Conservation (phyloP, 2,329 filamentous ascomycete genomes). For the Fusarium bactridioides region DNA sequence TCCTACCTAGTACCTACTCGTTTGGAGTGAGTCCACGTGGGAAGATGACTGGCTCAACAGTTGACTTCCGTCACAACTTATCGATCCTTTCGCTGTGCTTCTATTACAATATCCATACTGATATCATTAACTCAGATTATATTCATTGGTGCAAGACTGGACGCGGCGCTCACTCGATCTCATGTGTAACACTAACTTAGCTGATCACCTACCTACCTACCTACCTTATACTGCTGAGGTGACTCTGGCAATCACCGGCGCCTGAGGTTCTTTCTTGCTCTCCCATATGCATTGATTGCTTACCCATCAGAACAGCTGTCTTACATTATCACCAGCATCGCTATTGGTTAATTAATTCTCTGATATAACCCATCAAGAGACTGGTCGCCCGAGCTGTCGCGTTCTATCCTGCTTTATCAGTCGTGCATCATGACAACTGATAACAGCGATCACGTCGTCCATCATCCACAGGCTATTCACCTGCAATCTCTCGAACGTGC, state of each 20-base stretch:
- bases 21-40: slow-evolving; percentile 24
- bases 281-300: not conserved
- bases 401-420: not conserved
- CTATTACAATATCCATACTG: slow-evolving; percentile 12
- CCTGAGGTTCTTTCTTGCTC: slow-evolving; percentile 6
- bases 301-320: not conserved
- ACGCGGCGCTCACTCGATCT: slow-evolving; percentile 13
- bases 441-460: slow-evolving; percentile 51
- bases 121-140: not conserved
- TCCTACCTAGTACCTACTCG: not conserved
- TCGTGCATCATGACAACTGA: slow-evolving; percentile 51
- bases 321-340: not conserved
- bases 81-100: slow-evolving; percentile 5
- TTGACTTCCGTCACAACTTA: not conserved
- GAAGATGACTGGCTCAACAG: slow-evolving; percentile 10
- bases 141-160: not conserved
- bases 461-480: slow-evolving; percentile 56
- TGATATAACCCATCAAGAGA: not conserved
- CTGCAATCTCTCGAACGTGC: slow-evolving; percentile 47
- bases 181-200: slow-evolving; percentile 1
- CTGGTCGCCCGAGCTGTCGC: not conserved
- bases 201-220: not conserved
- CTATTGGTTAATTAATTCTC: not conserved
- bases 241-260: not conserved
- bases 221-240: not conserved